Base-by-base conservation (phyloP, 495 filamentous ascomycete species). In the Hyaloscypha variabilis region DNA sequence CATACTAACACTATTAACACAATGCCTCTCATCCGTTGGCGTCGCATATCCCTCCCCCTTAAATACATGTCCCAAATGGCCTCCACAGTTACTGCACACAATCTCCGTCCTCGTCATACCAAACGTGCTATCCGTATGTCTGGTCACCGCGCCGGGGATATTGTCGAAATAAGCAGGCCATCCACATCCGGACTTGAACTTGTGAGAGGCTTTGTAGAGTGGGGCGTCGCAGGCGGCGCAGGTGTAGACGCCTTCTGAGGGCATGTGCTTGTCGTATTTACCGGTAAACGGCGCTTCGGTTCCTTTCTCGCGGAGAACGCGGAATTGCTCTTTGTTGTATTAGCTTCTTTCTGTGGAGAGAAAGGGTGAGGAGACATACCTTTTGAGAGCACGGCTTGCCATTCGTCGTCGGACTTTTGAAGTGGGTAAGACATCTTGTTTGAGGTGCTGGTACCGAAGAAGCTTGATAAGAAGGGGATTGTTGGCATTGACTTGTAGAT, bases 151-250 rank as follows among this genome's bases (percentile, higher is more conserved):
- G 1, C 93, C 94, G 0, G 94, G 93, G 56, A 97, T 86, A 56
- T 87, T 91, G 76, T 99, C 95, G 66, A 93, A 99, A 75, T 97
- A 99, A 11, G 95, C 95, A 0, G 95, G 95, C 95, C 95, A 99
- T 57, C 95, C 95, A 77, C 95, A 99, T 30, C 93, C 93, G 34
- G 91, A 94, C 74, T 91, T 91, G 82, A 99, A 99, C 73, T 99
- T 99, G 77, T 95, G 92, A 63, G 79, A 82, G 11, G 94, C 92
- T 71, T 83, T 90, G 82, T 99, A 99, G 14, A 99, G 87, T 6
- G 94, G 93, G 6, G 94, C 85, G 68, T 87, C 73, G 81, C 95
- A 99, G 55, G 84, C 95, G 4, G 89, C 91, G 78, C 95, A 99
- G 63, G 79, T 86, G 80, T 97, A 97, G 55, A 91, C 83, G 42